Evolutionary conservation across 164 flowering plant genomes (phyloP).

Genomic region (Sextonia rubra): DNA sequence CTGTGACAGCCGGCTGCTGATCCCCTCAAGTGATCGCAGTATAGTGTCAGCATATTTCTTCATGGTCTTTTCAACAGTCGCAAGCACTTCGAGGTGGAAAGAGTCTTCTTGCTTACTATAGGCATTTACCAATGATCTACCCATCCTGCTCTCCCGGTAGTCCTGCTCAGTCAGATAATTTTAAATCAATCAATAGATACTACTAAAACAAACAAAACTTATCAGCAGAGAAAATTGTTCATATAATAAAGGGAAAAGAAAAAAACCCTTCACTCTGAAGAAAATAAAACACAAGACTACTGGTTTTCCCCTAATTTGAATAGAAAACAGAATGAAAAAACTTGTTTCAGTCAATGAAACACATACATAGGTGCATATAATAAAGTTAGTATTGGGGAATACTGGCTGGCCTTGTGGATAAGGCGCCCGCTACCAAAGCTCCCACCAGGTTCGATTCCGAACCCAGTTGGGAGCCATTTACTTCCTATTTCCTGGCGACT

Average conservation of each 20-base stretch:
- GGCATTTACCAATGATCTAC: slow-evolving; percentile 43
- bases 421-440: too few relatives aligned
- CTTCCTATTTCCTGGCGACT: too few relatives aligned
- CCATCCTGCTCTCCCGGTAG: slow-evolving; percentile 60
- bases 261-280: too few relatives aligned
- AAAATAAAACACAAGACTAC: background rate
- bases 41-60: slow-evolving; percentile 78
- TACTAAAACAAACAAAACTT: background rate
- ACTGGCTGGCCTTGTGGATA: too few relatives aligned
- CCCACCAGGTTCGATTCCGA: too few relatives aligned
- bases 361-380: too few relatives aligned
- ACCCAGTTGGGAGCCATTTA: too few relatives aligned
- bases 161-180: slow-evolving; percentile 41
- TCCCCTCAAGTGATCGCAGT: slow-evolving; percentile 89
- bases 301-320: background rate
- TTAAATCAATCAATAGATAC: background rate
- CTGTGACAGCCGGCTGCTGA: slow-evolving; percentile 86
- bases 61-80: slow-evolving; percentile 75
- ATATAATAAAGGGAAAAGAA: too few relatives aligned
- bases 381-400: too few relatives aligned
- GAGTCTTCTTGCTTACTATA: slow-evolving; percentile 70
- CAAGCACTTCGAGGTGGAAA: slow-evolving; percentile 46
- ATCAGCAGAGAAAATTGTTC: background rate
- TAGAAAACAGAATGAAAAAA: background rate
- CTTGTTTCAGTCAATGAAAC: too few relatives aligned